Evolutionary conservation across 257 asterid species (phyloP).

Genomic region (Nicotiana tabacum): DNA sequence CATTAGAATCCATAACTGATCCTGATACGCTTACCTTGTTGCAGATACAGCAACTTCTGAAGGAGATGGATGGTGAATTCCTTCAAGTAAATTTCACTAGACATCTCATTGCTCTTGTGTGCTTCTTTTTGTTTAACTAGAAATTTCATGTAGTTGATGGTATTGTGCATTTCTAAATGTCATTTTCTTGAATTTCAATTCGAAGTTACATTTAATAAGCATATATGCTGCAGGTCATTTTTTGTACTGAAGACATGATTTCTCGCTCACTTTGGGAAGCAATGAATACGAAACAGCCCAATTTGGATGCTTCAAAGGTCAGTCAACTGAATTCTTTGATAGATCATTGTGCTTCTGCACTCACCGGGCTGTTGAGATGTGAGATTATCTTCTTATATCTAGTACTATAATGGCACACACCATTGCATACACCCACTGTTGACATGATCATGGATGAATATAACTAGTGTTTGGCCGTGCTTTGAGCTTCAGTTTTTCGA

Average conservation of each 20-base stretch:
- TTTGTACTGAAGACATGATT: conserved; percentile 88
- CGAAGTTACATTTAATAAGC: neutral
- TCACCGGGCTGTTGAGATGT: neutral
- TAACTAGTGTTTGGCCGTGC: too few species aligned
- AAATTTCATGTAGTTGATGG: neutral
- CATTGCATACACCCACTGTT: neutral
- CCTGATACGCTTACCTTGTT: conserved; percentile 12
- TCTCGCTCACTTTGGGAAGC: conserved; percentile 82
- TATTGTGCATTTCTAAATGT: neutral
- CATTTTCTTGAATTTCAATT: neutral
- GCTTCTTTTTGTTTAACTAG: neutral
- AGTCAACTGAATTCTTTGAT: conserved; percentile 4
- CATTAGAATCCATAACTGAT: neutral
- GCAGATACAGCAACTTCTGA: conserved; percentile 73
- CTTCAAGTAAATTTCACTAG: conserved; percentile 42
- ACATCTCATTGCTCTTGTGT: neutral
- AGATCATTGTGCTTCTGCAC: neutral
- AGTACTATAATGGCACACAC: neutral
- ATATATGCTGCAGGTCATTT: conserved; percentile 50
- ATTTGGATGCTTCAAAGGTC: conserved; percentile 59
- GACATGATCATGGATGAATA: neutral
- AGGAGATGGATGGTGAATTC: conserved; percentile 89
- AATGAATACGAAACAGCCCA: conserved; percentile 64
- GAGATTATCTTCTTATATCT: neutral
- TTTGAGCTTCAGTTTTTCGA: too few species aligned